phyloP scores from a whole-genome alignment of 2,329 filamentous ascomycete species.

The Orbilia blumenaviensis region DNA sequence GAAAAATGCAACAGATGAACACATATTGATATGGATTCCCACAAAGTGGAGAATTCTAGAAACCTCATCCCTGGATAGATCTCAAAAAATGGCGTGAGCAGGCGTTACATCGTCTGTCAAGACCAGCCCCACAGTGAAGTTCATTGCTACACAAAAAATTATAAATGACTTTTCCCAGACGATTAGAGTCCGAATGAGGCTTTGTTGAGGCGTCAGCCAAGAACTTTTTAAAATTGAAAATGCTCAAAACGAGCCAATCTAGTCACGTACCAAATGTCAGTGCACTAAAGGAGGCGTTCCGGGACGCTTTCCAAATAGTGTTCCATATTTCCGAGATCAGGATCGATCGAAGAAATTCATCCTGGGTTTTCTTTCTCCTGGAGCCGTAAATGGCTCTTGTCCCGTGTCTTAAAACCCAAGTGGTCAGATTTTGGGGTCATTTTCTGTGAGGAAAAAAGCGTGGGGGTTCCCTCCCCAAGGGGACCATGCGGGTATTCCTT shows the following conservation, averaged over 20 bases:
- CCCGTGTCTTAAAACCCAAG: constrained; percentile 29
- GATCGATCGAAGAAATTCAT: constrained; percentile 6
- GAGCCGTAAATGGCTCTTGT: constrained; percentile 22
- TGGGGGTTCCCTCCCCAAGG: neutral
- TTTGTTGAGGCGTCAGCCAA: constrained; percentile 6
- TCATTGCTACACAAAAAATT: neutral
- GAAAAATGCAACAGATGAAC: neutral
- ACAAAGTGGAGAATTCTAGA: no score
- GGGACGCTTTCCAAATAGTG: neutral
- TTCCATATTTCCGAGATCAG: constrained; percentile 11
- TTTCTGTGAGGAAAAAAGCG: neutral
- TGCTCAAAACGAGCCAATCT: neutral
- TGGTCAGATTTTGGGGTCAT: constrained; percentile 32
- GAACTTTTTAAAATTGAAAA: neutral
- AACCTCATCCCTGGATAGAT: no score
- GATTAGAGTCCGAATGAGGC: neutral
- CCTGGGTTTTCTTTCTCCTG: neutral
- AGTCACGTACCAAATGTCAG: neutral
- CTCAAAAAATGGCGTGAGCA: neutral
- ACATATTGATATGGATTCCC: neutral
- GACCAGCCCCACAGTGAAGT: neutral
- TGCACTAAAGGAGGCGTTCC: neutral
- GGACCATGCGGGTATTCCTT: neutral
- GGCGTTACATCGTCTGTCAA: neutral
- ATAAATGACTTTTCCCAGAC: neutral